Base-by-base conservation (phyloP, 2,329 filamentous ascomycete species). In the Ascochyta viciae-villosae region DNA sequence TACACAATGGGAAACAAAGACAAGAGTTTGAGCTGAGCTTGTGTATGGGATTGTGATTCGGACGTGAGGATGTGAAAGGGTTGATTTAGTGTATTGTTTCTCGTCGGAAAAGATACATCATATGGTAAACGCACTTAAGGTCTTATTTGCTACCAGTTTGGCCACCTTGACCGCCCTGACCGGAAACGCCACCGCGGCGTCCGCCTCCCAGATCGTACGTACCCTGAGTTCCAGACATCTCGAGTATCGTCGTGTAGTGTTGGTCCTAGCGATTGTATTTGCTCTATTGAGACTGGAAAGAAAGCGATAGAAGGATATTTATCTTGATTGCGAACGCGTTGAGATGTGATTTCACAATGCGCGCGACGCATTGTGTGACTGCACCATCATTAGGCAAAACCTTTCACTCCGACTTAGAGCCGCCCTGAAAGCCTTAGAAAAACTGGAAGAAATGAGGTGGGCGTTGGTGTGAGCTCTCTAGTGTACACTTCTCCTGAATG, bases 141-240 rank as follows among this genome's bases (percentile, higher is more conserved):
- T 4, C 29, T 33, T 47, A 39, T 31, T 47, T 47, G 34, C 44
- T 31, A 40, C 49, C 35, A 4, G 24, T 6, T n/a, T n/a, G 50
- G 15, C 50, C 38, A 12, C 44, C 31, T 41, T 58, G 45, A 12
- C 37, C 44, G 22, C 52, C 52, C 16, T 59, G 51, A 3, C 26
- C 16, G 4, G 58, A 54, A 6, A 64, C 29, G 16, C 33, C 60
- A 16, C 49, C 62, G 16, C 57, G 60, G 23, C 51, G 60, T 16
- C 43, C 54, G 19, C 57, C 49, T 24, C 49, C 54, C 13, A 58
- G 49, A 37, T 42, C 33, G 29, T 58, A 56, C 3, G 51, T 43
- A 35, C 57, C 51, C 23, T 55, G 40, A 12, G 24, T 27, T 4
- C 54, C 54, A 49, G 50, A 41, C 44, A 58, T 56, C 1, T 33